Evolutionary conservation across 2,329 filamentous ascomycete genomes (phyloP), one percentile per base, ranked within the genome.

Genomic region (Shiraia sp.): DNA sequence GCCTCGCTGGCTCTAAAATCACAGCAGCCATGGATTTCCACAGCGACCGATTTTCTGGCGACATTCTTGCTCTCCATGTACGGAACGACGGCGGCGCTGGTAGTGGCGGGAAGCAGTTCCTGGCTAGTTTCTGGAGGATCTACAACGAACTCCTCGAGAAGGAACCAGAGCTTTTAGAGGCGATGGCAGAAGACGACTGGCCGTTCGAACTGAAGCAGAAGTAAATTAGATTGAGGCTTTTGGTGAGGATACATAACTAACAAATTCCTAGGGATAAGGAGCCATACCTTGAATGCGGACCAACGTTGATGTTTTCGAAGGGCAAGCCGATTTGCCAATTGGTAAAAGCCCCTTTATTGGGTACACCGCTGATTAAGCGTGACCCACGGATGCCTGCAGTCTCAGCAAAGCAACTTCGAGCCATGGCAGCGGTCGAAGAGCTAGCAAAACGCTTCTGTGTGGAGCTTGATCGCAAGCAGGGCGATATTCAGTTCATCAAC

Each of bases 131-230:
- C 32, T 61, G 58, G 49, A 55, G 32, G 15, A 66, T 69, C n/a
- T 69, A 68, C 46, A 69, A 69, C 40, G 59, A 66, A 41, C 53
- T 69, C 6, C 42, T 68, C 8, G 44, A 54, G 31, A 55, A 46
- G 13, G 61, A 67, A 10, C 65, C 65, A 10, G 61, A 57, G 10
- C 63, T 65, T 9, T 42, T 69, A 32, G 63, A 69, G 39, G 69
- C 63, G 0, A 60, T 69, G 58, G 59, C 59, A 6, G 57, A 57
- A 27, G 36, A 58, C 7, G 45, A 66, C 24, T 69, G 66, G 66
- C 66, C 66, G 1, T 69, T 69, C 31, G 66, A 69, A 44, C 48
- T 69, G 40, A 69, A 69, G 47, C 54, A 67, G 32, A 62, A 63
- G 66, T 69, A 45, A 58, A 60, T 46, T 12, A 12, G 7, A 36